A percentile compares a stretch with the other conserved stretches of the same genome.
These are phyloP conservation scores for Puccinia brachypodii DNA, from an alignment of 1,284 basidiomycete species.

Conservation along the genomic window DNA sequence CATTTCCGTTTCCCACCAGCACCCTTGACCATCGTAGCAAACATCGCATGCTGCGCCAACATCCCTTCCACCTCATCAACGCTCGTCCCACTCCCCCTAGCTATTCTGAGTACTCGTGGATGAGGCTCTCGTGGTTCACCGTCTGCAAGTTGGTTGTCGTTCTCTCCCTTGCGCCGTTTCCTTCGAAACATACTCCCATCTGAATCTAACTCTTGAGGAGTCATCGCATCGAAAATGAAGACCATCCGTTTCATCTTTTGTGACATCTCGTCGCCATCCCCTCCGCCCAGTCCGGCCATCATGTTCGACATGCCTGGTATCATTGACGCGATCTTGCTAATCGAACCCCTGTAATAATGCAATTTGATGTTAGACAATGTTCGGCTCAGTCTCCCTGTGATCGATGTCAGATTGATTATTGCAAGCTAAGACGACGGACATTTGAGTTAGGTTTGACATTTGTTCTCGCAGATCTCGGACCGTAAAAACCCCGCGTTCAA, in stretches of 20 bases:
- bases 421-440: constrained; percentile 63
- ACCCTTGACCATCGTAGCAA: constrained; percentile 95
- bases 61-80: constrained; percentile 96
- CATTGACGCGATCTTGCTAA: constrained; percentile 98
- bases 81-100: constrained; percentile 89
- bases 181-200: constrained; percentile 75
- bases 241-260: constrained; percentile 95
- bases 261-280: constrained; percentile 81
- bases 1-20: constrained; percentile 95
- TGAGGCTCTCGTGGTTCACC: constrained; percentile 59
- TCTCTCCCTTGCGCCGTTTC: constrained; percentile 39
- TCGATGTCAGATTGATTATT: neutral
- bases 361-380: neutral
- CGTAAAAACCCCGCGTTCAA: constrained; percentile 92
- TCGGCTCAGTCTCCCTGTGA: neutral
- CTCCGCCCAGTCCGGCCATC: constrained; percentile 71
- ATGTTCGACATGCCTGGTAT: constrained; percentile 93
- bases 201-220: constrained; percentile 86
- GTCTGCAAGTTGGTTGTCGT: constrained; percentile 28
- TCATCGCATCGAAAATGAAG: constrained; percentile 99
- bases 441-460: constrained; percentile 94
- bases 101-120: constrained; percentile 83
- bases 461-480: constrained; percentile 98
- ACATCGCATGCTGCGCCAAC: constrained; percentile 91
- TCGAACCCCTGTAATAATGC: constrained; percentile 71